Conservation (phyloP, 2,329 filamentous ascomycete species). For the Ramularia collo-cygni region DNA sequence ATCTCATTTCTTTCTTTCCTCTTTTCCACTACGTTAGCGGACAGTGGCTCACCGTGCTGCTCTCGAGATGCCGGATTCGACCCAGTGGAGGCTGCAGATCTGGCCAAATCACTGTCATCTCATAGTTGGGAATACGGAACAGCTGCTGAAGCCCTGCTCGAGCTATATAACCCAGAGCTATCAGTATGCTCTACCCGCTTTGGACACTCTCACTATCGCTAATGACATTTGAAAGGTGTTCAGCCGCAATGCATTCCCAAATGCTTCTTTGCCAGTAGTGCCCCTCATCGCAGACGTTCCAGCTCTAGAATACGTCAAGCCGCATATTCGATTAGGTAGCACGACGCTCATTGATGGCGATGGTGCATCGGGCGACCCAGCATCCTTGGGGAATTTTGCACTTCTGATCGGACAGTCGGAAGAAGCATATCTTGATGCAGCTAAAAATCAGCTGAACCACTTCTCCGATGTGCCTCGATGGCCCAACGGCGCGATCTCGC, state of each 20-base stretch:
- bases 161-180: slow-evolving; percentile 32
- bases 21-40: too few relatives aligned
- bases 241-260: slow-evolving; percentile 30
- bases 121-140: slow-evolving; percentile 38
- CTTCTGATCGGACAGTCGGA: slow-evolving; percentile 37
- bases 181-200: slow-evolving; percentile 14
- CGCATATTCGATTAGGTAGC: slow-evolving; percentile 29
- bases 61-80: slow-evolving; percentile 10
- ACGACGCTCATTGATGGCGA: slow-evolving; percentile 33
- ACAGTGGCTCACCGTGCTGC: slow-evolving; percentile 10
- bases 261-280: slow-evolving; percentile 22
- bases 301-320: slow-evolving; percentile 22
- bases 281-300: slow-evolving; percentile 8
- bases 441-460: slow-evolving; percentile 37
- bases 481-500: slow-evolving; percentile 39
- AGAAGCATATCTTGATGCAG: slow-evolving; percentile 31
- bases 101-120: slow-evolving; percentile 11
- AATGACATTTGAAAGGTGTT: too few relatives aligned
- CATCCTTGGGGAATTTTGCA: slow-evolving; percentile 40
- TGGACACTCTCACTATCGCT: slow-evolving; percentile 5
- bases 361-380: slow-evolving; percentile 38
- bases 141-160: slow-evolving; percentile 35
- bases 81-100: slow-evolving; percentile 6
- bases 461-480: slow-evolving; percentile 36
- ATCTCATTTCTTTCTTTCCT: too few relatives aligned